Base-by-base conservation (phyloP, 306 rosid species). In the Cucumis melo region DNA sequence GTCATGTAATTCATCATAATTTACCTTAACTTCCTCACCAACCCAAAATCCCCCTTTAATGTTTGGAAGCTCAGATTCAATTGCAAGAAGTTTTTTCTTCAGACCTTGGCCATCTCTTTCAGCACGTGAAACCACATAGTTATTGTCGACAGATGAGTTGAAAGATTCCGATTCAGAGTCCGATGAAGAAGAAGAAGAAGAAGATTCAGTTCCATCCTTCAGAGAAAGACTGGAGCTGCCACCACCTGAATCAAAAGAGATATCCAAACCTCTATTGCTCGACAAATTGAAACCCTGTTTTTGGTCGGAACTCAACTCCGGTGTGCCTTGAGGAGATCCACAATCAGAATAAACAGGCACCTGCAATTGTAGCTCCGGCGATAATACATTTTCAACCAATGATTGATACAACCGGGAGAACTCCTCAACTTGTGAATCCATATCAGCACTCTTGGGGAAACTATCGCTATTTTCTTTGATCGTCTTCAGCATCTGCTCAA, bases 151-250 rank as follows among this genome's bases (percentile, higher is more conserved):
- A 0, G 76, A 70, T 23, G 88, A 80, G 41, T 62, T 66, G 20
- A 74, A 54, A 73, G 84, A 80, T 65, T 88, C 90, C 7, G 84
- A 48, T 50, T 92, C 97, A 0, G 93, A 88, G 71, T 82, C 91
- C 7, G 83, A 84, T 42, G 90, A 83, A 36, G 83, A 82, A 44
- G 88, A 85, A 44, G 88, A 85, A 77, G 91, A 84, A 76, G 91
- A 75, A 10, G 87, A 84, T 68, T 85, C 83, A 72, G 75, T 42
- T 41, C 81, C 87, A 79, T 71, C 91, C 56, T 86, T 87, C 59
- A 72, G 11, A 80, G 90, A 87, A 76, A 77, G 84, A 80, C 61
- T 77, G 54, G 91, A 84, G 84, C 87, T 83, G 75, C 84, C 85
- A 73, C 84, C 82, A 13, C 82, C 89, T 10, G 91, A 87, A 77